Evolutionary conservation across 371 early-diverging fungal species (phyloP).

Genomic region (Amoeboaphelidium protococcarum): DNA sequence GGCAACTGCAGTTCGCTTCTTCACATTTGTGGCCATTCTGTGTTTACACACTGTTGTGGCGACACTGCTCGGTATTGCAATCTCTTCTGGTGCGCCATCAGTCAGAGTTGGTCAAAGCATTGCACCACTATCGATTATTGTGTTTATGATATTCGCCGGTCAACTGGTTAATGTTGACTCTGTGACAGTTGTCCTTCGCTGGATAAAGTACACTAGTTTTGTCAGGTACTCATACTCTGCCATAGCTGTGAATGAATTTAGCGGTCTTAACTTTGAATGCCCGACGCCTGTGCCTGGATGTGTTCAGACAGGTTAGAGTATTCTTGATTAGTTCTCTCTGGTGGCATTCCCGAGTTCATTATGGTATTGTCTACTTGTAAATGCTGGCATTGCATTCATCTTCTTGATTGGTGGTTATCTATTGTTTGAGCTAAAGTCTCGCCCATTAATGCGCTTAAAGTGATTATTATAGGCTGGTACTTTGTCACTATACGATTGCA

Average conservation of each 20-base stretch:
- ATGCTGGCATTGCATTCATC: neutral
- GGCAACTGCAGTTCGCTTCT: slow-evolving; percentile 6
- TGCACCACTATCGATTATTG: slow-evolving; percentile 15
- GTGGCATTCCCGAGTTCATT: no score
- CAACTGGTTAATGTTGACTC: slow-evolving; percentile 13
- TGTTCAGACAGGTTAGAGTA: no score
- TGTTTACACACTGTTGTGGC: slow-evolving; percentile 9
- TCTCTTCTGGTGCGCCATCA: slow-evolving; percentile 15
- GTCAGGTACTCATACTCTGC: slow-evolving; percentile 13
- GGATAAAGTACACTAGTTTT: slow-evolving; percentile 16
- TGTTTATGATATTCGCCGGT: slow-evolving; percentile 22
- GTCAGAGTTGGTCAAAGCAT: slow-evolving; percentile 16
- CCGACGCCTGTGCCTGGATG: neutral
- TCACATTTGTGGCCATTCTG: slow-evolving; percentile 12
- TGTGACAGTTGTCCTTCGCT: slow-evolving; percentile 13
- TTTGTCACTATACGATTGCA: no score
- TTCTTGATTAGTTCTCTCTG: no score
- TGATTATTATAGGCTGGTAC: neutral
- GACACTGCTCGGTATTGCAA: slow-evolving; percentile 13
- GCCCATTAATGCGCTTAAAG: neutral
- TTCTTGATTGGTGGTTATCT: neutral
- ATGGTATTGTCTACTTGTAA: no score
- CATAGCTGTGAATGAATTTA: slow-evolving; percentile 5
- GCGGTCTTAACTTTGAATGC: slow-evolving; percentile 2
- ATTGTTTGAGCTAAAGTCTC: neutral